These are phyloP conservation scores for Epichloe sibirici DNA, from an alignment of 2,329 filamentous ascomycete genomes.

Conservation along the genomic window DNA sequence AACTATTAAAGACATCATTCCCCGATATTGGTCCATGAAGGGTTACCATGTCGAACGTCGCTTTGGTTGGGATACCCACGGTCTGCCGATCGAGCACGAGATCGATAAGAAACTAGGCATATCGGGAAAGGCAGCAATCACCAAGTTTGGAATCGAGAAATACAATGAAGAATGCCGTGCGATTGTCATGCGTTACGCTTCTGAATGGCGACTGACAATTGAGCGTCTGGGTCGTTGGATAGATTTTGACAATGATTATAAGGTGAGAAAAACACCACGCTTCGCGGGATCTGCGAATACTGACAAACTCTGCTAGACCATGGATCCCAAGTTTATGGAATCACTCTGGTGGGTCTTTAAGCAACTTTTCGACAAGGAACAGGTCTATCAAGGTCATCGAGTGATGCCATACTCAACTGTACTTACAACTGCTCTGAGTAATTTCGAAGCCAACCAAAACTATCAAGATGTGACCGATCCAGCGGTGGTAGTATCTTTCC, in stretches of 20 bases:
- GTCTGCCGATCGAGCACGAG: slow-evolving; percentile 89
- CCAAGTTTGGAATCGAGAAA: slow-evolving; percentile 71
- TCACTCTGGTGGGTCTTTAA: slow-evolving; percentile 96
- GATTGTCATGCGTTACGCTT: slow-evolving; percentile 84
- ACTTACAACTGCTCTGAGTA: slow-evolving; percentile 78
- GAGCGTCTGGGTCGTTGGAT: slow-evolving; percentile 90
- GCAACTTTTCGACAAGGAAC: slow-evolving; percentile 76
- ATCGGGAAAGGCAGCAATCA: slow-evolving; percentile 75
- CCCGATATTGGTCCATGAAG: slow-evolving; percentile 95
- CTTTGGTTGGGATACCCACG: slow-evolving; percentile 93
- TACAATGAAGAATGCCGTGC: slow-evolving; percentile 88
- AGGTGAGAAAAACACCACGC: slow-evolving; percentile 35
- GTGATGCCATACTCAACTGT: slow-evolving; percentile 95
- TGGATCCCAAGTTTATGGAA: slow-evolving; percentile 95
- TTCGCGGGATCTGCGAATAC: background rate
- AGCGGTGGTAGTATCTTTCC: slow-evolving; percentile 79
- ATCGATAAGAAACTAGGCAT: slow-evolving; percentile 94
- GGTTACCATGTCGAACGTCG: slow-evolving; percentile 83
- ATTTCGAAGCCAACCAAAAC: slow-evolving; percentile 89
- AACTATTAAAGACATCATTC: slow-evolving; percentile 95
- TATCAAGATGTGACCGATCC: slow-evolving; percentile 90
- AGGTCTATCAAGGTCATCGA: slow-evolving; percentile 80
- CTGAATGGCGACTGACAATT: slow-evolving; percentile 80
- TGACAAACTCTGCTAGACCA: slow-evolving; percentile 44
- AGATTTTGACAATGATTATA: slow-evolving; percentile 96